Evolutionary conservation across 805 yeast species (phyloP), one percentile per base, ranked within the genome.

Genomic region (Candida yuanshanica): DNA sequence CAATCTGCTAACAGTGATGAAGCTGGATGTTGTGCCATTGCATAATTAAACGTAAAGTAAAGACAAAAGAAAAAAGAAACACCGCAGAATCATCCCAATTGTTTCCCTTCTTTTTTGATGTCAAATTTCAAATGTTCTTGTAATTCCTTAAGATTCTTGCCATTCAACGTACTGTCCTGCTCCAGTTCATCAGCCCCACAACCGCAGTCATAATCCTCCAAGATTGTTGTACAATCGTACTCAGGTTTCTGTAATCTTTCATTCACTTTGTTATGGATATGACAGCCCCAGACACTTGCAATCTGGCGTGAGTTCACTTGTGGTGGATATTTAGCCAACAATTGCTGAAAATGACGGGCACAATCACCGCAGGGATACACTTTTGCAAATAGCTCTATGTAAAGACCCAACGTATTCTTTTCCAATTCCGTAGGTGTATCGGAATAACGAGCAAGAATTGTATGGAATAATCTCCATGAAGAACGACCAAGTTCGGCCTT

Each of bases 321-420:
- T 3, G 96, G 96, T 1, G 99, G 98, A 55, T 69, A 81, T 52
- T 82, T 71, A 42, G 67, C 56, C 42, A 93, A 63, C 49, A 91
- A 64, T 56, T 75, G 64, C 48, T 75, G 83, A 62, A 93, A 93
- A 62, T 93, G 98, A 49, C 86, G 70, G 0, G 99, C 97, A 64
- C 98, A 93, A 59, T 91, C 97, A 4, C 95, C 95, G 64, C 98
- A 91, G 0, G 99, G 99, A 50, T 93, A 93, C 9, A 93, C 91
- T 53, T 90, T 87, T 1, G 93, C 89, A 65, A 90, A 93, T 26
- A 86, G 66, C 18, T 76, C 64, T 17, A 93, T 72, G 59, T 80
- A 93, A 43, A 68, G 74, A 14, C 63, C 54, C 36, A 93, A 66
- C 21, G 91, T 83, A 23, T 68, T 59, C 38, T 78, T 71, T 55